Base-by-base conservation (phyloP, 176 grass and related monocot genomes). In the Aechmea fasciata region DNA sequence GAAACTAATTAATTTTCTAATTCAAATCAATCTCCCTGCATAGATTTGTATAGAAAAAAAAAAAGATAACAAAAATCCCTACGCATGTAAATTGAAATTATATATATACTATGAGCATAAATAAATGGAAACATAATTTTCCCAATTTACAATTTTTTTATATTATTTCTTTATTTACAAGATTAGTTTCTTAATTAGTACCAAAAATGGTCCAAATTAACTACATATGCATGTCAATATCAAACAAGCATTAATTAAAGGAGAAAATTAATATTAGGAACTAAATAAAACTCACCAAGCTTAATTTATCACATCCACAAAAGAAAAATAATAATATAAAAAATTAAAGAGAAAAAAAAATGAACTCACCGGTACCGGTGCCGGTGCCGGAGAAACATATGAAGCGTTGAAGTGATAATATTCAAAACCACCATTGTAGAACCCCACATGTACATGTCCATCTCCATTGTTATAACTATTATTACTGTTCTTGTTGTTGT, bases 391-490 rank as follows among this genome's bases (percentile, higher is more conserved):
- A 19, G 54, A 61, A 50, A 33, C 14, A 51, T 13, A 81, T 69
- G 70, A 59, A 70, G 2, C 57, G 17, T 71, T 12, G 73, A 72
- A 64, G n/a, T 59, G 33, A 13, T 17, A 24, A 66, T 41, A 7
- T 5, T 41, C 33, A 7, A 41, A 41, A 7, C 33, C 6, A 41
- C 33, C 33, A 41, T 41, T 41, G 33, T 41, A 41, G 6, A 41
- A 41, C 33, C 33, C 33, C 33, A 41, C 33, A 41, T 41, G 33
- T 7, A 6, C 33, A 41, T 41, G 33, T 5, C 33, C 48, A 71
- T 53, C 57, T 25, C 52, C 74, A n/a, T 78, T 75, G 29, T 67
- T 57, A 11, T 24, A 78, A 73, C 47, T 73, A 62, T 78, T 88
- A 68, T 63, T 69, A 28, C 50, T 53, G 4, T 41, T 41, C 5